Base-by-base conservation (phyloP, 2,329 filamentous ascomycete species). In the Fusarium mexicanum region DNA sequence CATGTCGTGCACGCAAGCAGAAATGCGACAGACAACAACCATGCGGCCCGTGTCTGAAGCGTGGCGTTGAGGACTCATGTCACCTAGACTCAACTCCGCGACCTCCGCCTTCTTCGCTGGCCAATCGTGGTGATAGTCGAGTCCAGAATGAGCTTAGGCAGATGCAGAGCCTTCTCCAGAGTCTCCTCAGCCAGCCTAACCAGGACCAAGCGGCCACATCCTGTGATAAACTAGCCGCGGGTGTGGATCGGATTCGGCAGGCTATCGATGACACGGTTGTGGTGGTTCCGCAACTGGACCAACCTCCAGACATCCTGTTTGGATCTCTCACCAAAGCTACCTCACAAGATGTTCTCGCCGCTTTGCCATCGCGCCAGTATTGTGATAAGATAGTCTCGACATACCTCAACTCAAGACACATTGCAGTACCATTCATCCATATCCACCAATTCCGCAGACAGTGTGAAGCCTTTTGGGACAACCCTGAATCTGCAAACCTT, bases 391-490 rank as follows among this genome's bases (percentile, higher is more conserved):
- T 61, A 17, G 33, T 75, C 12, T 60, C 47, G 4, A 12, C 47
- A 2, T 75, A 75, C 8, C 72, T 75, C 40, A 67, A 64, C 5
- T 51, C 72, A 2, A 66, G 46, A n/a, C 65, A 67, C 29, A 13
- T 54, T 1, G 33, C 41, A 2, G 61, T 66, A 4, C 64, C 72
- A 1, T 64, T 74, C 16, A 62, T 74, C 9, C 72, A 75, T 35
- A 16, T 47, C 2, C 64, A 67, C 6, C 69, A 74, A 6, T 74
- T 75, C 8, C 46, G 61, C 9, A 61, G 68, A 44, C 72, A 74
- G 18, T 75, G 69, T 22, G 62, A 75, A 17, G 43, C 26, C 6
- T 75, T 74, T 38, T 75, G 72, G 72, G 18, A 51, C 2, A 17
- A 29, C 7, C 47, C 64, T 5, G 22, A 22, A 9, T 35, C 55